Conservation (phyloP, 225 moss, liverwort and hornwort species). For the Lunularia cruciata region DNA sequence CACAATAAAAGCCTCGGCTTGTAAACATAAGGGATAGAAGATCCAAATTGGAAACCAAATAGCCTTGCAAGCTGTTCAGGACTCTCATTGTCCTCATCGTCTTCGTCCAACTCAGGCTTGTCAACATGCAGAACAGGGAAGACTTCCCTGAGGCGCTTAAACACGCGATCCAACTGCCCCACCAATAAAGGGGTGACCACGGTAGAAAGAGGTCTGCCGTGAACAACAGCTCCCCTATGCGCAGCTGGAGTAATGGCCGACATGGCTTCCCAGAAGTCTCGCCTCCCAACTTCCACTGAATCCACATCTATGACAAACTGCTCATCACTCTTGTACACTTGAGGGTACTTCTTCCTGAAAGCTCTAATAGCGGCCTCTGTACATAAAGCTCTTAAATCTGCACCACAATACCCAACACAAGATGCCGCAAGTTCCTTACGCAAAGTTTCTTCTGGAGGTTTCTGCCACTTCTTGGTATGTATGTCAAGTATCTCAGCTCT, state of each 20-base stretch:
- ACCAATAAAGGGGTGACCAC: constrained; percentile 63
- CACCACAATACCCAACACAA: constrained; percentile 78
- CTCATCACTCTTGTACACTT: constrained; percentile 86
- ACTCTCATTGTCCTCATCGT: constrained; percentile 66
- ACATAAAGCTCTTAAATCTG: constrained; percentile 75
- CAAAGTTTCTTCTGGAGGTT: constrained; percentile 66
- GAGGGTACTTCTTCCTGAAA: constrained; percentile 70
- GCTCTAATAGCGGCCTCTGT: constrained; percentile 79
- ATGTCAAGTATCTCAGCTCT: constrained; percentile 81
- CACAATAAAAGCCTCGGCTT: constrained; percentile 65
- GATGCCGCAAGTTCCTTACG: constrained; percentile 70
- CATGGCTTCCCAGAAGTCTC: constrained; percentile 74
- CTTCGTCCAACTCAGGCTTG: constrained; percentile 34
- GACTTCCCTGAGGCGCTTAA: constrained; percentile 54
- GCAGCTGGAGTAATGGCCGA: constrained; percentile 75
- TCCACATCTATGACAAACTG: constrained; percentile 82
- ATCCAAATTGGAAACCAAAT: constrained; percentile 52
- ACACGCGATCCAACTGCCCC: constrained; percentile 58
- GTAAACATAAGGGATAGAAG: constrained; percentile 49
- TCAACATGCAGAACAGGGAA: constrained; percentile 57
- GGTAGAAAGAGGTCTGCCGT: constrained; percentile 67
- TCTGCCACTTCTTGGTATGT: constrained; percentile 73
- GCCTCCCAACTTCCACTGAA: constrained; percentile 75
- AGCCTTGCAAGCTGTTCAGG: constrained; percentile 68
- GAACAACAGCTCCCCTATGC: constrained; percentile 72